Base-by-base conservation (phyloP, 73 alveolate genomes). In the Uronychia setigera region DNA sequence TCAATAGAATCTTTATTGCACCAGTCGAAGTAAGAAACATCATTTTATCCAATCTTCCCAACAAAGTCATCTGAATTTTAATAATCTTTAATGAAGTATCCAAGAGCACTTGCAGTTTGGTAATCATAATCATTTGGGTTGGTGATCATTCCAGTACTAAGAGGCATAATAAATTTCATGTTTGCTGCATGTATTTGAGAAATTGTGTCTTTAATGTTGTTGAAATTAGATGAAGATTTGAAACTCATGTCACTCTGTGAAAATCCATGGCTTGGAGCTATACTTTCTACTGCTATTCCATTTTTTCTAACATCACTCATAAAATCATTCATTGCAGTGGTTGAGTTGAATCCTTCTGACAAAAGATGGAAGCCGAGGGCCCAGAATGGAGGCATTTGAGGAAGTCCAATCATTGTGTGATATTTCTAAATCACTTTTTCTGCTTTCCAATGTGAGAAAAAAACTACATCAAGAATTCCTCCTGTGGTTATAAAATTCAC, bases 301-400 rank as follows among this genome's bases (percentile, higher is more conserved):
- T 26, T 35, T 74, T 26, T 76, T 25, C 9, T 27, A 76, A 58
- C 59, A 5, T 28, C 25, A 28, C 31, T 30, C 5, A 32, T 28
- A 1, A 26, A 29, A 9, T 76, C 81, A 1, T 76, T 5, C 9
- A 76, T 26, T 29, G 81, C 95, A 28, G 79, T 60, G 26, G 80
- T 76, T 34, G 75, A 60, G 76, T 60, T 67, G 67, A 60, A 91
- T 9, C 92, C 87, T 86, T 87, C 90, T 74, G 85, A 75, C 79
- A 93, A 91, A 60, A 85, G 93, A 76, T 91, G 95, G 89, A 88
- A 94, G 0, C 98, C 98, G n/a, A 94, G 91, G 34, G 96, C 85
- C 98, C 98, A 94, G 82, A 60, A 83, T 11, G 98, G 98, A 33
- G 95, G 92, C 31, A 94, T 88, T 0, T 78, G 80, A 27, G 96